Conservation (phyloP, 139 green algal genomes). For the Tetratostichococcus sp. region DNA sequence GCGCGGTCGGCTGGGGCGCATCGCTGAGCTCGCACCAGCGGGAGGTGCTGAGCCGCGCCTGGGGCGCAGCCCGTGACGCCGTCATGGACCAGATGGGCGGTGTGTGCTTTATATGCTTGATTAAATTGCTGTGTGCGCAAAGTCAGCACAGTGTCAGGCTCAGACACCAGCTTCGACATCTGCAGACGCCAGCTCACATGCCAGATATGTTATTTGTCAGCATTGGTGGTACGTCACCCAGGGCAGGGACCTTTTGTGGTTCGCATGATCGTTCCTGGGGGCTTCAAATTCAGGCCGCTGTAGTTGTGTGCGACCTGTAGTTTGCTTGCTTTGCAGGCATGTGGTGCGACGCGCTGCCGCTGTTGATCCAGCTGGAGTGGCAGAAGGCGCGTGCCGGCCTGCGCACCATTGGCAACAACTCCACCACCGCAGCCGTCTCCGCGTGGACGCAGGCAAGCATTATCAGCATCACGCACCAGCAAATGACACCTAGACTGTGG, state of each 20-base stretch:
- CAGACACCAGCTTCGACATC: no score
- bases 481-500: no score
- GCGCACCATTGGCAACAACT: conserved; percentile 19
- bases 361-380: conserved; percentile 67
- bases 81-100: not conserved
- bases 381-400: conserved; percentile 20
- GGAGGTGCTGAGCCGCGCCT: not conserved
- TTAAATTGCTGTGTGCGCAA: no score
- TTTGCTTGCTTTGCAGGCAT: conserved; percentile 27
- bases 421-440: conserved; percentile 29
- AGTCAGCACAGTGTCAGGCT: no score
- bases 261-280: no score
- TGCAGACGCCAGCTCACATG: no score
- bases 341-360: conserved; percentile 73
- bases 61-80: not conserved
- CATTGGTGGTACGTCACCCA: no score
- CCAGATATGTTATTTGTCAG: no score
- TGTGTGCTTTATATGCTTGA: not conserved
- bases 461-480: not conserved
- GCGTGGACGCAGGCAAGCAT: conserved; percentile 42
- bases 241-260: no score
- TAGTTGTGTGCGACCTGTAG: no score
- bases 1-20: not conserved
- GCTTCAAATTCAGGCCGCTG: no score
- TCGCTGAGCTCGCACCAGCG: not conserved